Base-by-base conservation (phyloP, 192 early-diverging fungal genomes). In the Coemansia erecta region DNA sequence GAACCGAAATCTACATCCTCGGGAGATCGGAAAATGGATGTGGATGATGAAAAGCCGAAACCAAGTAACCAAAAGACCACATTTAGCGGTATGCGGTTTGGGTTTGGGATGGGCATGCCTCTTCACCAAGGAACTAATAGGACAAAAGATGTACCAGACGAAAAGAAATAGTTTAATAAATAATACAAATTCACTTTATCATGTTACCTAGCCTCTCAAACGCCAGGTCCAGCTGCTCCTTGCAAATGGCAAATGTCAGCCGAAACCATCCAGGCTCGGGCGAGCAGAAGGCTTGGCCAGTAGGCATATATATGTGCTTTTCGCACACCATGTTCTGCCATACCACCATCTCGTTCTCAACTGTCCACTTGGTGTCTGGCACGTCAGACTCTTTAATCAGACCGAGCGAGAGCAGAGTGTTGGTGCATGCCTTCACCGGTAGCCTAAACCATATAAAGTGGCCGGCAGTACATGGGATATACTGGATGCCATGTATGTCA, bases 381-480 rank as follows among this genome's bases (percentile, higher is more conserved):
- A 52, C 60, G 3, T 62, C 68, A 0, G 41, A 46, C 21, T 49
- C 47, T 15, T 50, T 40, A 17, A 63, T 33, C 0, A 41, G 40
- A 4, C 50, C 77, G 10, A 45, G 51, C n/a, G 50, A 23, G 31
- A 53, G 64, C 8, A 90, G 66, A 42, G 86, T 84, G 33, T 70
- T 73, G 26, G 51, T 49, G 33, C 68, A 67, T 0, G 58, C 61
- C 33, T 31, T 47, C 8, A 66, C 44, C 1, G 71, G 71, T 37
- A 80, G 14, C 17, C 55, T 59, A 35, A 91, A 58, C 81, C 86
- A 87, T 8, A 93, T 42, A 66, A 89, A 95, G 64, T 86, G 88
- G 13, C 86, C 90, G 0, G 85, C 87, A 24, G 85, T 70, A 4
- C 89, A 82, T 5, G 82, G 84, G 12, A 87, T 35, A 54, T 72